A percentile compares a stretch with the other conserved stretches of the same genome.
phyloP scores from a whole-genome alignment of 179 eudicot genomes.

The Camellia oleifera region DNA sequence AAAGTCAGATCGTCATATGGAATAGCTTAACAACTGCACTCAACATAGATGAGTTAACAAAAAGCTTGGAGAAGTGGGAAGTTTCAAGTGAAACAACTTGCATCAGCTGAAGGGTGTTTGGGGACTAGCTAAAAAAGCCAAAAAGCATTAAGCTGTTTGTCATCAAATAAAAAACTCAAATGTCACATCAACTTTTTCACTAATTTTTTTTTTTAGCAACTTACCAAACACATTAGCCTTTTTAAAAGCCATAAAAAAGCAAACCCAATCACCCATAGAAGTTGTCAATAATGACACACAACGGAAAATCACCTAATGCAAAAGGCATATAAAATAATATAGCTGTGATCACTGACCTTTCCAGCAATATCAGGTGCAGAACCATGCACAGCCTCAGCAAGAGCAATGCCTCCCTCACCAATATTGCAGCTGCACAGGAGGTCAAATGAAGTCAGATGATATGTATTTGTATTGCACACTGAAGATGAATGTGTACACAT shows the following conservation, averaged over 20 bases:
- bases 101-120: no score
- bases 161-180: no score
- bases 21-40: constrained; percentile 5
- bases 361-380: constrained; percentile 99
- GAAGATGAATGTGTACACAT: neutral
- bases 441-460: constrained; percentile 11
- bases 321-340: neutral
- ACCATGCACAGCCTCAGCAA: constrained; percentile 99
- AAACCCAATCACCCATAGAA: neutral
- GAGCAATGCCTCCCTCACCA: constrained; percentile 97
- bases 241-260: neutral
- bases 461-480: neutral
- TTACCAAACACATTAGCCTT: no score
- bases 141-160: no score
- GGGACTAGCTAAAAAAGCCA: no score
- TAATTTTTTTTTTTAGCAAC: no score
- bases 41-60: neutral
- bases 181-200: no score
- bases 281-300: neutral
- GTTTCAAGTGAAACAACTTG: neutral
- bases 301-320: neutral
- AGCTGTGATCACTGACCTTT: constrained; percentile 49
- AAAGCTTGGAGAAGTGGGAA: constrained; percentile 1
- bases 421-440: constrained; percentile 65
- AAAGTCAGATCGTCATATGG: neutral